A percentile compares a stretch with the other conserved stretches of the same genome.
Conservation (phyloP, 176 grass and related monocot genomes). For the Eremochloa ophiuroides region DNA sequence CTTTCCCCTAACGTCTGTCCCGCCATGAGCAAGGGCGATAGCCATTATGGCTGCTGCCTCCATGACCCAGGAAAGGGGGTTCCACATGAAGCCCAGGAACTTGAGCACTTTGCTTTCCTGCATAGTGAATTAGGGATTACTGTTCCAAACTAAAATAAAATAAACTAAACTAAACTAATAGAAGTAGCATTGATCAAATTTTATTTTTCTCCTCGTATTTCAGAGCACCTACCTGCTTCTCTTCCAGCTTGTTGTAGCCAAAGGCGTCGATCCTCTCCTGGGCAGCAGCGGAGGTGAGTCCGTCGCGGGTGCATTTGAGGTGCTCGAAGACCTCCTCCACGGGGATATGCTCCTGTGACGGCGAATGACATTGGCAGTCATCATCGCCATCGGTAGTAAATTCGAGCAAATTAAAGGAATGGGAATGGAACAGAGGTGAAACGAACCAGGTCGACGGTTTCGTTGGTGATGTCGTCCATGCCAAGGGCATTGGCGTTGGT, state of each 20-base stretch:
- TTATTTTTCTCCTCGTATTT: too few relatives aligned
- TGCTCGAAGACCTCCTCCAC: conserved; percentile 56
- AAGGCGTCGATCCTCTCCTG: conserved; percentile 39
- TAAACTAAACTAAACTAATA: too few relatives aligned
- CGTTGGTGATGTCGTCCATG: conserved; percentile 49
- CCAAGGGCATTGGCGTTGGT: background rate
- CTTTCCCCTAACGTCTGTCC: conserved; percentile 6
- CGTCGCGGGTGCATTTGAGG: conserved; percentile 53
- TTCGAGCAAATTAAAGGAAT: background rate
- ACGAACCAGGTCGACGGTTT: conserved; percentile 56
- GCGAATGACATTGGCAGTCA: background rate
- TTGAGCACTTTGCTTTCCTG: conserved; percentile 82
- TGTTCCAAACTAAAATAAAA: too few relatives aligned
- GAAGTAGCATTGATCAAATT: too few relatives aligned
- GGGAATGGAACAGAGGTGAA: background rate
- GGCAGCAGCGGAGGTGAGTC: conserved; percentile 40
- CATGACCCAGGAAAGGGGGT: conserved; percentile 80
- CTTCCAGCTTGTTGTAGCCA: conserved; percentile 68
- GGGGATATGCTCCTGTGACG: conserved; percentile 43
- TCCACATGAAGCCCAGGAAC: conserved; percentile 81
- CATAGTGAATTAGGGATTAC: background rate
- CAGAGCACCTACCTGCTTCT: conserved; percentile 44
- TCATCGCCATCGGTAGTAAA: background rate
- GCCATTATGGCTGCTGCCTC: conserved; percentile 69
- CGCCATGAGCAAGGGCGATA: conserved; percentile 60